Evolutionary conservation across 2,329 filamentous ascomycete species (phyloP).

Genomic region (Epichloe amarillans): DNA sequence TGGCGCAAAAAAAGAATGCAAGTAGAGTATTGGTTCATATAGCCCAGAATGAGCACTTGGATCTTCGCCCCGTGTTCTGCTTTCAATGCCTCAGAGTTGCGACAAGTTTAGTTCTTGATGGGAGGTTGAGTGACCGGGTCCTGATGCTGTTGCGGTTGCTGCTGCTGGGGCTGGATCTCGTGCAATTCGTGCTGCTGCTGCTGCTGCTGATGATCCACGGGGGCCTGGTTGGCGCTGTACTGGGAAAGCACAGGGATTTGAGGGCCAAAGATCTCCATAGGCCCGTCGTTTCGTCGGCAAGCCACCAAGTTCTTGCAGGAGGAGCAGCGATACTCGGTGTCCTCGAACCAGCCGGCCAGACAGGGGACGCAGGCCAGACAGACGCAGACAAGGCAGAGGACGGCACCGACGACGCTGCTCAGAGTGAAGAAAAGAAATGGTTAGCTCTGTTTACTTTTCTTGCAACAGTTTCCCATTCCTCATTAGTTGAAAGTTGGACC

Average conservation of each 20-base stretch:
- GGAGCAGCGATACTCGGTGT: slow-evolving; percentile 17
- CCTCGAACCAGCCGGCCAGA: slow-evolving; percentile 19
- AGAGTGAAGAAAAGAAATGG: no score
- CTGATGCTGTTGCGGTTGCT: not conserved
- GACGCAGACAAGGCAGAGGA: slow-evolving; percentile 20
- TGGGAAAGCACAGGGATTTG: slow-evolving; percentile 6
- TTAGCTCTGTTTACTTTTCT: not conserved
- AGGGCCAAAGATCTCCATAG: slow-evolving; percentile 12
- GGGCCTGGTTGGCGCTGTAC: slow-evolving; percentile 8
- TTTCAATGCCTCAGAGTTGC: not conserved
- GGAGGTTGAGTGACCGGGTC: not conserved
- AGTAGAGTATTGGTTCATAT: not conserved
- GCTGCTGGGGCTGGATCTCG: not conserved
- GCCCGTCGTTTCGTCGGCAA: slow-evolving; percentile 9
- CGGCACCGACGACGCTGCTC: slow-evolving; percentile 14
- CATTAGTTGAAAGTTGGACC: no score
- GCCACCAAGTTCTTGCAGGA: slow-evolving; percentile 18
- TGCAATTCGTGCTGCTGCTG: not conserved
- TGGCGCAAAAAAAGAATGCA: not conserved
- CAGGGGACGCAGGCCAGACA: slow-evolving; percentile 20
- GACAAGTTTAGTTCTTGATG: not conserved
- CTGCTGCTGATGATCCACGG: slow-evolving; percentile 1
- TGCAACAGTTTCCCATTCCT: not conserved
- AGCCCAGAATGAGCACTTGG: not conserved
- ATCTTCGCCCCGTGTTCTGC: no score